Evolutionary conservation across 2,329 filamentous ascomycete species (phyloP), one percentile per base, ranked within the genome.

Genomic region (Colletotrichum tropicale): DNA sequence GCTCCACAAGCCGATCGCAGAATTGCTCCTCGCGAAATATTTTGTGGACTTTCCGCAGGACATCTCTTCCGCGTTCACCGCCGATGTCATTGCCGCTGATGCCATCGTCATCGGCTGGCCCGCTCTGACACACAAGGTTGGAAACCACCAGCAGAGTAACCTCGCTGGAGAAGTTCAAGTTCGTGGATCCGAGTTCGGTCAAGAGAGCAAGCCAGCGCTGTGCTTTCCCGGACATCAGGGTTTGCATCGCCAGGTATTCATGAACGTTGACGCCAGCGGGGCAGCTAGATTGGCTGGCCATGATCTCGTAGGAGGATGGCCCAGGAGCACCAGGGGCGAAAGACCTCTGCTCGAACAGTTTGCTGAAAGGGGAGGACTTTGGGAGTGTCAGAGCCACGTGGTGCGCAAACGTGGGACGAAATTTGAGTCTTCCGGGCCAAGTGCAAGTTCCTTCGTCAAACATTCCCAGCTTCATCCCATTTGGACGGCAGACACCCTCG

Each of bases 141-240:
- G 84, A 82, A 2, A 94, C 80, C 0, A 93, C 77, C 0, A 83
- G 74, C 34, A 86, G 85, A 0, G 89, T 90, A 0, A 87, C 85
- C 34, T 90, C 86, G 1, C 87, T 87, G 34, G 89, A 91, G 76
- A 94, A 91, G 76, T 94, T 93, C 5, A 95, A 67, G 74, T 90
- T 82, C 0, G 89, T 86, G 0, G 88, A 87, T 0, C 85, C 89
- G 6, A 92, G 76, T 75, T 92, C 90, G 0, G 85, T 80, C 0
- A 91, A 79, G 0, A 92, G 82, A 1, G 84, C 82, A 0, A 85
- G 78, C 91, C 90, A 92, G 1, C 90, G 85, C 0, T 87, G 82
- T 12, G 84, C 78, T 4, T 83, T 84, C 0, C 89, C 90, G 0
- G 86, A 84, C 1, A 90, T 78, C 0, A 91, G 80, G 1, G 81